Evolutionary conservation across 441 rosid genomes (phyloP).

Genomic region (Jatropha multifida): DNA sequence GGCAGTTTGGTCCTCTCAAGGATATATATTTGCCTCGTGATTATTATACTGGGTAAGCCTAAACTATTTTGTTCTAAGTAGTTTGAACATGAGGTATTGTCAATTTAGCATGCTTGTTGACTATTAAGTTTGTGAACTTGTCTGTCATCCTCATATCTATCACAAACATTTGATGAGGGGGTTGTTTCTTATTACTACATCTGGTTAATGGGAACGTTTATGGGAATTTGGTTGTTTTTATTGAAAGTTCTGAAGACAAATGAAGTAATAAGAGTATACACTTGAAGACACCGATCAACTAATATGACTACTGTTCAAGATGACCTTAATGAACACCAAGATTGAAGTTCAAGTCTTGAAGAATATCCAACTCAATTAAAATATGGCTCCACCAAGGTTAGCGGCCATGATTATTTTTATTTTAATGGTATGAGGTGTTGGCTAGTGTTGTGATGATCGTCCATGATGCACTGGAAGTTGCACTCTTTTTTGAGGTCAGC

Average conservation of each 20-base stretch:
- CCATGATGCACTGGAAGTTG: constrained; percentile 17
- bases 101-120: background rate
- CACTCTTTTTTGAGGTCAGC: constrained; percentile 14
- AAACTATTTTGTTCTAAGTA: background rate
- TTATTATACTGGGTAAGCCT: constrained; percentile 79
- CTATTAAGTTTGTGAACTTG: background rate
- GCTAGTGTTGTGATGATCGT: constrained; percentile 27
- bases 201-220: constrained; percentile 64
- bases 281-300: constrained; percentile 38
- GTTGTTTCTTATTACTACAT: constrained; percentile 25
- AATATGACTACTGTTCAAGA: constrained; percentile 48
- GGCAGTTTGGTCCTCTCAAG: constrained; percentile 84
- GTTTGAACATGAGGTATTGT: background rate
- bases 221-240: constrained; percentile 66
- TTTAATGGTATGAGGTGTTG: constrained; percentile 34
- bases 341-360: constrained; percentile 59
- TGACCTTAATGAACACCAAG: constrained; percentile 44
- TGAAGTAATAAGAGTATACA: constrained; percentile 49
- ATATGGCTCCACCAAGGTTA: constrained; percentile 65
- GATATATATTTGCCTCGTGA: constrained; percentile 91
- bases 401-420: constrained; percentile 44
- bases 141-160: constrained; percentile 17
- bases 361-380: constrained; percentile 35
- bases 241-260: constrained; percentile 82
- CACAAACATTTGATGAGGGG: constrained; percentile 26